Evolutionary conservation across 73 alveolate genomes (phyloP).

Genomic region (Symbiodinium pilosum): DNA sequence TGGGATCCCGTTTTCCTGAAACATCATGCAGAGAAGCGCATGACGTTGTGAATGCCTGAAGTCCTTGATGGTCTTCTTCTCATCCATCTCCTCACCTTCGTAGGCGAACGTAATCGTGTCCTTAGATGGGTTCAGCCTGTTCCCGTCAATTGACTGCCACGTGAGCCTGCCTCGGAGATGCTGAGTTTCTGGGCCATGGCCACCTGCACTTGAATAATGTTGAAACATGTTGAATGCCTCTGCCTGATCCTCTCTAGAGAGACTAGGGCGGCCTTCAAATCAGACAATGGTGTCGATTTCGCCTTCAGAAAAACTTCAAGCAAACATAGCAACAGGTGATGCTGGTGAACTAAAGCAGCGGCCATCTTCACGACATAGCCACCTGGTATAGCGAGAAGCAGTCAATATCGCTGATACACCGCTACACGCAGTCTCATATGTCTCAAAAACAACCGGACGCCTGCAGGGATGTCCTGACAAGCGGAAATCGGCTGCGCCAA

Average conservation of each 20-base stretch:
- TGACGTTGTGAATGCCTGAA: not conserved
- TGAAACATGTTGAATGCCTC: too few species aligned
- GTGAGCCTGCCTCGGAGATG: not conserved
- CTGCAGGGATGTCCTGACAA: conserved; percentile 17
- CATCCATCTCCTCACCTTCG: conserved; percentile 82
- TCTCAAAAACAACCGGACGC: too few species aligned
- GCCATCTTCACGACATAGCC: conserved; percentile 40
- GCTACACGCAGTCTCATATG: too few species aligned
- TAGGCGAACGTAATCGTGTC: conserved; percentile 64
- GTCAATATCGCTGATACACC: too few species aligned
- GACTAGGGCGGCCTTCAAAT: conserved; percentile 17
- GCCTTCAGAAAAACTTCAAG: not conserved
- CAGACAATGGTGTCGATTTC: conserved; percentile 16
- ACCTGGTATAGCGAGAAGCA: too few species aligned
- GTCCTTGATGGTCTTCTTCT: conserved; percentile 53
- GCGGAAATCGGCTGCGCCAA: too few species aligned
- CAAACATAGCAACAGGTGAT: not conserved
- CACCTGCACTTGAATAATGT: not conserved
- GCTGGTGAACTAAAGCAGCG: not conserved
- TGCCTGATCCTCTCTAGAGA: too few species aligned
- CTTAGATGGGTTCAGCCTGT: not conserved
- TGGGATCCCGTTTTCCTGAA: conserved; percentile 66
- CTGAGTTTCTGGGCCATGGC: conserved; percentile 47
- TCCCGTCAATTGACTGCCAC: not conserved
- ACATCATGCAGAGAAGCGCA: too few species aligned